These are phyloP conservation scores for Boletus edulis DNA, from an alignment of 768 basidiomycete species.

Conservation along the genomic window DNA sequence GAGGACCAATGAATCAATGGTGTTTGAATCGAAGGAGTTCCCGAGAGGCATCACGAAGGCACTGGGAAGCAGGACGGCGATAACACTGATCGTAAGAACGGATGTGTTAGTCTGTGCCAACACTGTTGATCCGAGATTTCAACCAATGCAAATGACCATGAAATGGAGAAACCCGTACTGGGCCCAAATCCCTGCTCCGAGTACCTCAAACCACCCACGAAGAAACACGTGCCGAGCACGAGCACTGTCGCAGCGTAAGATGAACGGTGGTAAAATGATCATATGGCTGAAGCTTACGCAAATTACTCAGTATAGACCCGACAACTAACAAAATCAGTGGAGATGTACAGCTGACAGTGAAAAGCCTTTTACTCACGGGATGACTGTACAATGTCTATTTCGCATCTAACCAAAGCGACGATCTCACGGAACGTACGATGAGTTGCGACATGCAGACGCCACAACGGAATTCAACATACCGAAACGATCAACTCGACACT, in stretches of 20 bases:
- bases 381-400: slow-evolving; percentile 78
- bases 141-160: not conserved
- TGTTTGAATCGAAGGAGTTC: not conserved
- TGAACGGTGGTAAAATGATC: not conserved
- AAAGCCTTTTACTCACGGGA: slow-evolving; percentile 47
- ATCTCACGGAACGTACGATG: slow-evolving; percentile 43
- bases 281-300: slow-evolving; percentile 39
- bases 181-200: slow-evolving; percentile 77
- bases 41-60: slow-evolving; percentile 68
- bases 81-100: slow-evolving; percentile 71
- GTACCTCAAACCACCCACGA: slow-evolving; percentile 74
- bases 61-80: slow-evolving; percentile 73
- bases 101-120: slow-evolving; percentile 74
- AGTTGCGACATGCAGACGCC: not conserved
- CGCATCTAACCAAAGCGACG: slow-evolving; percentile 79
- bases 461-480: slow-evolving; percentile 33
- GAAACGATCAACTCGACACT: slow-evolving; percentile 67
- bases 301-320: slow-evolving; percentile 79
- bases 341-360: not conserved
- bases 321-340: slow-evolving; percentile 48
- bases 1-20: slow-evolving; percentile 49
- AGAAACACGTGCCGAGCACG: slow-evolving; percentile 83
- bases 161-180: slow-evolving; percentile 41
- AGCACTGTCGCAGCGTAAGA: slow-evolving; percentile 48
- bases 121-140: slow-evolving; percentile 35